A percentile compares a stretch with the other conserved stretches of the same genome.
Evolutionary conservation across 140 eudicot genomes (phyloP).

Genomic region (Ambrosia hybrid): DNA sequence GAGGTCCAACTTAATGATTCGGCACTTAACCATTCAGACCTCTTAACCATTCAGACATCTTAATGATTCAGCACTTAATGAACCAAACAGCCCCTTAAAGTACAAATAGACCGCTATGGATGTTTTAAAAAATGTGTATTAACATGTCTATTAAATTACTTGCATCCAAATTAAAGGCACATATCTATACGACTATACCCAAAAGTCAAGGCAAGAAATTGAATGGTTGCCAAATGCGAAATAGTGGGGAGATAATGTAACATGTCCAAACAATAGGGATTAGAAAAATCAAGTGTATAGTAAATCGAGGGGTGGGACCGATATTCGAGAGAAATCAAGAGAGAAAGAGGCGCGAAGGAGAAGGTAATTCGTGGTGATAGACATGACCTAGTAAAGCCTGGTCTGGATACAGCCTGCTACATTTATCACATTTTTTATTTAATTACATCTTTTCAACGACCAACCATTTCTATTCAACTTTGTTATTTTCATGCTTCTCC

Average conservation of each 20-base stretch:
- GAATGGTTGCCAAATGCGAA: background rate
- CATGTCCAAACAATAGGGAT: background rate
- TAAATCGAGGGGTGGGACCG: background rate
- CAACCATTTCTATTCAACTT: slow-evolving; percentile 5
- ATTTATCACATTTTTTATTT: slow-evolving; percentile 11
- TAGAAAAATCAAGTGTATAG: background rate
- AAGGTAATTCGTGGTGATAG: background rate
- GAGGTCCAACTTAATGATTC: too few species aligned
- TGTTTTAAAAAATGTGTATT: background rate
- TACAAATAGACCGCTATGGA: background rate
- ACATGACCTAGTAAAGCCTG: slow-evolving; percentile 27
- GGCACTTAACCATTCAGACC: too few species aligned
- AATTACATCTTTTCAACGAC: background rate
- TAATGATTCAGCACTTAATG: too few species aligned
- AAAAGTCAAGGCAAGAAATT: background rate
- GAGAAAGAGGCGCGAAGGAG: slow-evolving; percentile 6
- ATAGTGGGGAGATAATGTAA: slow-evolving; percentile 7
- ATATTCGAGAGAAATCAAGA: background rate
- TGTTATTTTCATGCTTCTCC: background rate
- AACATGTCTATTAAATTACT: background rate
- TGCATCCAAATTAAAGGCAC: background rate
- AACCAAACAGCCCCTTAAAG: too few species aligned
- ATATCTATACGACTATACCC: background rate
- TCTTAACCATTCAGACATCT: too few species aligned
- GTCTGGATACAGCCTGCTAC: slow-evolving; percentile 34